Evolutionary conservation across 225 moss, liverwort and hornwort species (phyloP), one percentile per base, ranked within the genome.

Genomic region (Anthoceros angustus): DNA sequence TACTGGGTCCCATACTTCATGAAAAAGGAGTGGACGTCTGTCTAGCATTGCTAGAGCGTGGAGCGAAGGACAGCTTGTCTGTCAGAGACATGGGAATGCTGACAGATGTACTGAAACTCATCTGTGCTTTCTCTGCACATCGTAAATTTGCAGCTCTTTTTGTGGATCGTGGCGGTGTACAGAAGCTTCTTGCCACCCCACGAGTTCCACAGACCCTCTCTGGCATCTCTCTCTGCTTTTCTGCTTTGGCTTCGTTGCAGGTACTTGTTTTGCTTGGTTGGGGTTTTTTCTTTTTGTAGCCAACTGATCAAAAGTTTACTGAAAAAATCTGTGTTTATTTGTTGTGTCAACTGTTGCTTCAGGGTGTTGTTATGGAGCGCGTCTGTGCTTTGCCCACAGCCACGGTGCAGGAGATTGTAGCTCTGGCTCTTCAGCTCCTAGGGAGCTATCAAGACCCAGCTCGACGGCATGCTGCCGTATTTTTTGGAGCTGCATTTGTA

Each of bases 361-460:
- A 98, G 98, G 92, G 92, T 73, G 92, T 98, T 73, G 92, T 98
- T 62, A 98, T 98, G 98, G 98, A 98, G 74, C 87, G 98, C 69
- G 98, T 98, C 42, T 98, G 98, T 70, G 80, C 98, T 32, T 72
- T 98, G 70, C 98, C 98, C 49, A 66, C 82, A 69, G 73, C 87
- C 20, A 74, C 86, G 63, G 84, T 98, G 63, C 83, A 98, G 70
- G 98, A 98, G 62, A 82, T 92, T 69, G 98, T 92, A 42, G 77
- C 75, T 62, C 86, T 98, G 65, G 98, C 85, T 60, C 81, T 98
- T 70, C 81, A 89, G 63, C 89, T 98, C 40, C 76, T 98, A 43
- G 87, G 75, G 63, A 92, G 92, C 77, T 77, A 85, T 21, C 92
- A 89, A 82, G 98, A 98, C 66, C 85, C 82, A 77, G 92, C 98